These are phyloP conservation scores for Aspergillus aculeatinus DNA, from an alignment of 2,329 filamentous ascomycete species.

Conservation along the genomic window DNA sequence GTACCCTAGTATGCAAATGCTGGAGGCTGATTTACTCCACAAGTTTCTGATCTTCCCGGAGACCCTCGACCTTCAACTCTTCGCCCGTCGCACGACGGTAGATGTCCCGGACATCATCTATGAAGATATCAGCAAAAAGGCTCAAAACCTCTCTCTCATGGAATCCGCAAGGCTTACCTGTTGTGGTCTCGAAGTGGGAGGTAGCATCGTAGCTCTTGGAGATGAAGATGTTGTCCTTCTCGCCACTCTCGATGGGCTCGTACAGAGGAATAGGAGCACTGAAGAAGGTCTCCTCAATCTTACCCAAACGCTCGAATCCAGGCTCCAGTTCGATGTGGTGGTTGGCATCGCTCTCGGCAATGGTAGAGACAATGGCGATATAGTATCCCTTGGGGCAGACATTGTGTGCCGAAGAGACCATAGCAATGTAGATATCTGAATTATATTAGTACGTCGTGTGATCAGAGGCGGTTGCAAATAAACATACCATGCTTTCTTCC, in stretches of 20 bases:
- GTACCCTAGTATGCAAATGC: conserved; percentile 11
- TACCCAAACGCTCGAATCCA: conserved; percentile 86
- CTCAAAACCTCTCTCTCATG: background rate
- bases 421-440: conserved; percentile 90
- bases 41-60: conserved; percentile 66
- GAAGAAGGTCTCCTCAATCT: conserved; percentile 97
- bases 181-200: conserved; percentile 93
- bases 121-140: conserved; percentile 27
- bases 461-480: background rate
- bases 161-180: conserved; percentile 46
- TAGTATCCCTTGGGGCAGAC: conserved; percentile 99
- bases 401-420: conserved; percentile 93
- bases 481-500: conserved; percentile 87
- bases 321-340: conserved; percentile 93
- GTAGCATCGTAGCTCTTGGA: conserved; percentile 98
- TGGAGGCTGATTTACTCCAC: conserved; percentile 32
- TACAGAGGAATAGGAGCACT: conserved; percentile 89
- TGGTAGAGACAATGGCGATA: conserved; percentile 96
- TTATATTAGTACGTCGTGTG: conserved; percentile 18
- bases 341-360: conserved; percentile 87
- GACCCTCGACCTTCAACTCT: conserved; percentile 82
- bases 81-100: conserved; percentile 81
- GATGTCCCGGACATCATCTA: conserved; percentile 91
- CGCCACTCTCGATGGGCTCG: conserved; percentile 80
- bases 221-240: conserved; percentile 89